Evolutionary conservation across 2,329 filamentous ascomycete species (phyloP).

Genomic region (Calonectria crousiana): DNA sequence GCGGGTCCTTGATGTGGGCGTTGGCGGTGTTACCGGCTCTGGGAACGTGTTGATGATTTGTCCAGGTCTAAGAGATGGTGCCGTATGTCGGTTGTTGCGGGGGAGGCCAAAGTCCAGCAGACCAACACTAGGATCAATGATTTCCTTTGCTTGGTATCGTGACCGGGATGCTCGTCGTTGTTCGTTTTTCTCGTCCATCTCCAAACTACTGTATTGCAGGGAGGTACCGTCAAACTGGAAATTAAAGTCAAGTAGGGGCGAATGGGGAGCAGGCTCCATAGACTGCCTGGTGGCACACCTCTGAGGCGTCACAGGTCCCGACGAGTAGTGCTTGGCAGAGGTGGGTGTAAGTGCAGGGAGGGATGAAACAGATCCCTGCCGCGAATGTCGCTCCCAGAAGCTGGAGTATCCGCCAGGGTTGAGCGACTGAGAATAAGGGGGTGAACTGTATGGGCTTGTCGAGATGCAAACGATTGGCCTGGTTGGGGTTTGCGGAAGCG

Average conservation of each 20-base stretch:
- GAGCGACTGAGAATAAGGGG: conserved; percentile 11
- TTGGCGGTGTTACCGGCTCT: conserved; percentile 32
- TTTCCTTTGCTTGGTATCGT: conserved; percentile 25
- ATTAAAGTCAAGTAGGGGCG: conserved; percentile 20
- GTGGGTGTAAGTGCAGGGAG: conserved; percentile 35
- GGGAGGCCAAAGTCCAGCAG: conserved; percentile 29
- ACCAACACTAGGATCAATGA: conserved; percentile 26
- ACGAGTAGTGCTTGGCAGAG: conserved; percentile 23
- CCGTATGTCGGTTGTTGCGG: conserved; percentile 17
- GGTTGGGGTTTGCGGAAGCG: conserved; percentile 4
- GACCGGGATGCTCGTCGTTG: conserved; percentile 21
- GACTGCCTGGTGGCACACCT: neutral
- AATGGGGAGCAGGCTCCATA: neutral
- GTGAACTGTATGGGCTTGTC: neutral
- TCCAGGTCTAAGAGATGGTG: conserved; percentile 23
- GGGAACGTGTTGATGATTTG: conserved; percentile 39
- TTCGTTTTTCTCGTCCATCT: neutral
- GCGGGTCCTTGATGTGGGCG: conserved; percentile 29
- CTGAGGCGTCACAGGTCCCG: conserved; percentile 23
- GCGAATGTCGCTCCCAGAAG: conserved; percentile 27
- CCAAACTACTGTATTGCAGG: neutral
- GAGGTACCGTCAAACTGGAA: conserved; percentile 18
- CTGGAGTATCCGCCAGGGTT: conserved; percentile 13
- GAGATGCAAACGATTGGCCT: conserved; percentile 10
- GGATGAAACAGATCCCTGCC: conserved; percentile 37